phyloP scores from a whole-genome alignment of 345 rosid genomes.

The Sapria himalayana region DNA sequence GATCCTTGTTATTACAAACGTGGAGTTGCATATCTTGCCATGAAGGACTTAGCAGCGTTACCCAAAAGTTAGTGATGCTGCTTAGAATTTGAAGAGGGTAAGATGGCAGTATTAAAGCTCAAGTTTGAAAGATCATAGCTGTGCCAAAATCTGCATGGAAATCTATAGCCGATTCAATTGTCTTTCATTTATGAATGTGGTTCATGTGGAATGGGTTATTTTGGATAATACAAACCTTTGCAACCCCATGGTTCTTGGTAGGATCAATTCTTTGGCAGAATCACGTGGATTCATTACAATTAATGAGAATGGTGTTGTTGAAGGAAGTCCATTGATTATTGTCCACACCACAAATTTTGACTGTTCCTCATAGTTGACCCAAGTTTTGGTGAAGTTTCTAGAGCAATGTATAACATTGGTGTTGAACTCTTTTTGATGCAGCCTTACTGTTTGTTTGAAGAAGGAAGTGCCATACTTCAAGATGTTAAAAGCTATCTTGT shows the following conservation, averaged over 20 bases:
- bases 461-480: conserved; percentile 20
- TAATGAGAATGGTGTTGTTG: conserved; percentile 70
- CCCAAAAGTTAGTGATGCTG: no score
- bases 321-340: conserved; percentile 69
- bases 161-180: no score
- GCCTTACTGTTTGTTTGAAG: conserved; percentile 58
- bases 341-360: conserved; percentile 70
- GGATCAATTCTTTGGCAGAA: conserved; percentile 93
- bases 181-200: no score
- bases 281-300: conserved; percentile 67
- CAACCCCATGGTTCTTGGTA: conserved; percentile 98
- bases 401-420: conserved; percentile 96
- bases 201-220: no score
- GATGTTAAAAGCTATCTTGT: conserved; percentile 52
- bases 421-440: conserved; percentile 88
- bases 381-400: conserved; percentile 68
- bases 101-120: no score
- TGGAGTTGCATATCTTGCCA: no score
- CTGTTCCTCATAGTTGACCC: conserved; percentile 82
- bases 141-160: no score
- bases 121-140: no score
- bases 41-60: no score
- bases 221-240: no score
- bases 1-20: no score
- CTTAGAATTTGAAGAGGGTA: no score